Percentiles rank a stretch among this genome's conserved stretches.
Conservation (phyloP, 306 rosid species). For the Clitoria ternatea region DNA sequence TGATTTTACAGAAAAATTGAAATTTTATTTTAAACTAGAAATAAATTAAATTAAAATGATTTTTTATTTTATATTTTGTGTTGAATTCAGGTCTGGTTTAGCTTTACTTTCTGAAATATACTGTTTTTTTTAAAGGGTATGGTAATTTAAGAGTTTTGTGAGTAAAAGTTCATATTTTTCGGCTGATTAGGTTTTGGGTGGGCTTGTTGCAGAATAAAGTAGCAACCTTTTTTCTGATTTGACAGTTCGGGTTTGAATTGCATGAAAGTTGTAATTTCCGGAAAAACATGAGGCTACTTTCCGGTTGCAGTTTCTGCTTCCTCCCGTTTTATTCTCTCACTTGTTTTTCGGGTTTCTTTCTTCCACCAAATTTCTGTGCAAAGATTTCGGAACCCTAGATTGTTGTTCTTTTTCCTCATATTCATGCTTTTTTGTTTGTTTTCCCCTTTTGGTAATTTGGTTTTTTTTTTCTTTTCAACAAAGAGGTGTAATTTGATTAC, state of each 20-base stretch:
- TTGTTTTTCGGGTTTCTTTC: constrained; percentile 18
- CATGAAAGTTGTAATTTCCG: constrained; percentile 48
- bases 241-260: constrained; percentile 45
- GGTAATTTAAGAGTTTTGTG: background rate
- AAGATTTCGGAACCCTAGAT: constrained; percentile 31
- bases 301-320: constrained; percentile 38
- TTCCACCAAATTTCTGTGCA: background rate
- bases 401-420: background rate
- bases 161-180: constrained; percentile 8
- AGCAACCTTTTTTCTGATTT: constrained; percentile 44
- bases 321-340: constrained; percentile 30
- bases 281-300: constrained; percentile 48
- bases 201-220: constrained; percentile 31
- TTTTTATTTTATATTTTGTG: background rate
- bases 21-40: no score
- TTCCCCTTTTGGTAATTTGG: constrained; percentile 10
- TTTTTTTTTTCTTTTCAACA: background rate
- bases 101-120: background rate
- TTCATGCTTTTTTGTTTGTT: constrained; percentile 2
- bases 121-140: background rate
- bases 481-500: no score
- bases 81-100: background rate
- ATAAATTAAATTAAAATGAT: background rate
- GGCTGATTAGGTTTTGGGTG: constrained; percentile 26
- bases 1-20: no score